Conservation (phyloP, 2,329 filamentous ascomycete species). For the Claviceps capensis region DNA sequence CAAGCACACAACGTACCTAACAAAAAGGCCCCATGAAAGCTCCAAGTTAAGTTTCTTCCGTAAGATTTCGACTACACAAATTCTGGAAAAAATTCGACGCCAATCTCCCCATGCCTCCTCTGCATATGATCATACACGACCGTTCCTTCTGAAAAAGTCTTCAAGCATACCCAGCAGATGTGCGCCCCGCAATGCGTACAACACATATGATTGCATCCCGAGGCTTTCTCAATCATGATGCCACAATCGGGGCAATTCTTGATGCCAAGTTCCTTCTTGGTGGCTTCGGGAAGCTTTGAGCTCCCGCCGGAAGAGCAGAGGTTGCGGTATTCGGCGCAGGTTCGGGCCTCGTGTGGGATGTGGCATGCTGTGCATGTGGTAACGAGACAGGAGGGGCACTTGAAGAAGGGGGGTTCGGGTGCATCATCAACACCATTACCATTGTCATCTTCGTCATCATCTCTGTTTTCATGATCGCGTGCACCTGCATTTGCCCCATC, state of each 20-base stretch:
- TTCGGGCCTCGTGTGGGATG: conserved; percentile 17
- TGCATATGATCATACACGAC: conserved; percentile 16
- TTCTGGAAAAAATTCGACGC: background rate
- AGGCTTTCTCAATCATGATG: conserved; percentile 26
- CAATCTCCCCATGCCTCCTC: background rate
- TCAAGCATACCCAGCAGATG: conserved; percentile 35
- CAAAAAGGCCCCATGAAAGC: too few relatives aligned
- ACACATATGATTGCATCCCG: conserved; percentile 33
- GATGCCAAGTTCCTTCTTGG: conserved; percentile 22
- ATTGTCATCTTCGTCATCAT: too few relatives aligned
- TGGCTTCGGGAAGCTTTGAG: conserved; percentile 13
- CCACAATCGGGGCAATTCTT: conserved; percentile 28
- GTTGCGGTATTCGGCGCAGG: conserved; percentile 21
- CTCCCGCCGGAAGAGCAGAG: conserved; percentile 10
- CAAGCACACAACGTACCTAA: too few relatives aligned
- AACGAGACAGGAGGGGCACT: conserved; percentile 23
- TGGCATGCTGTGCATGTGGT: conserved; percentile 23
- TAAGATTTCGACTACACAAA: background rate
- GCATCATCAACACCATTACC: too few relatives aligned
- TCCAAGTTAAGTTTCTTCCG: too few relatives aligned
- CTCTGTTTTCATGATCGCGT: too few relatives aligned
- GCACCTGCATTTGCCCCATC: background rate
- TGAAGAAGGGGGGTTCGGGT: conserved; percentile 9
- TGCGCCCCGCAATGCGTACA: conserved; percentile 27
- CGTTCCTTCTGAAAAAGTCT: conserved; percentile 14